phyloP scores from a whole-genome alignment of 1,284 basidiomycete species.

The Coniophora puteana region DNA sequence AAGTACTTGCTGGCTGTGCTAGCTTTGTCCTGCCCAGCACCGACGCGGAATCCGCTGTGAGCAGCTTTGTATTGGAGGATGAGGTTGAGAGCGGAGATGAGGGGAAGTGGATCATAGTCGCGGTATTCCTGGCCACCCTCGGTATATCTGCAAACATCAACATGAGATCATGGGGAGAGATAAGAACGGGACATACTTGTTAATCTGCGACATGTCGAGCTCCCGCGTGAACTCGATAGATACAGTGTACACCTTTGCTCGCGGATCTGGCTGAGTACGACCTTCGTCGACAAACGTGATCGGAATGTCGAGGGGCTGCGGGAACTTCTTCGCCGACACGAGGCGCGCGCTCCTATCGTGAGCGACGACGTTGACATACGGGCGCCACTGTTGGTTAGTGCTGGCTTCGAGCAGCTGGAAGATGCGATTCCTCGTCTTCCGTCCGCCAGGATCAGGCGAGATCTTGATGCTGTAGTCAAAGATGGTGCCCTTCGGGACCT shows the following conservation, averaged over 20 bases:
- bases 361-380: conserved; percentile 45
- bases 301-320: conserved; percentile 47
- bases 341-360: conserved; percentile 61
- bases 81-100: conserved; percentile 63
- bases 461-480: conserved; percentile 64
- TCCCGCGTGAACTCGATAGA: conserved; percentile 44
- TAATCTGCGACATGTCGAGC: conserved; percentile 40
- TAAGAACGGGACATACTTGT: conserved; percentile 38
- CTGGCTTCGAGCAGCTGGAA: conserved; percentile 56
- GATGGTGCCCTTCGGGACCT: conserved; percentile 41
- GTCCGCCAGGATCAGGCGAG: conserved; percentile 45
- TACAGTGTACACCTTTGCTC: conserved; percentile 48
- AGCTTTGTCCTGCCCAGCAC: too few species aligned
- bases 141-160: conserved; percentile 41
- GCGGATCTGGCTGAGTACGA: conserved; percentile 36
- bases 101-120: conserved; percentile 46
- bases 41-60: conserved; percentile 51
- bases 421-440: conserved; percentile 46
- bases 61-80: conserved; percentile 57
- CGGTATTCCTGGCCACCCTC: conserved; percentile 38
- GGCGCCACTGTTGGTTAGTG: conserved; percentile 30
- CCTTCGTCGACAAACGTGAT: conserved; percentile 56
- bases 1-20: conserved; percentile 65
- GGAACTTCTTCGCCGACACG: conserved; percentile 51
- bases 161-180: neutral